Conservation (phyloP, 306 rosid species). For the Quercus wislizeni region DNA sequence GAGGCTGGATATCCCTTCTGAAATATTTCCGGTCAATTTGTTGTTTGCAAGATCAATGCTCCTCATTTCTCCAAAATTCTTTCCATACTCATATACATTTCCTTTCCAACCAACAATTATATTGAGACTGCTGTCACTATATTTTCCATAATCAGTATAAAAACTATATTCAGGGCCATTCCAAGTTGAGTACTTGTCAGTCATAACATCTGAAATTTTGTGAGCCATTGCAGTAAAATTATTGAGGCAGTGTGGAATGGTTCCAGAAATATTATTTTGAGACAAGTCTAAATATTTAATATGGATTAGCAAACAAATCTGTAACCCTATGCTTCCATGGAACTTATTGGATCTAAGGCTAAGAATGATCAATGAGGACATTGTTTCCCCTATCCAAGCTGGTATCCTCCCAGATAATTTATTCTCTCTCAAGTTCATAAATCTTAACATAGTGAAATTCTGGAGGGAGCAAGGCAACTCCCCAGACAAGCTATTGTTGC, state of each 20-base stretch:
- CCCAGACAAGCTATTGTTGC: conserved; percentile 8
- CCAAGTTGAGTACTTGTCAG: no score
- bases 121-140: no score
- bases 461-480: conserved; percentile 20
- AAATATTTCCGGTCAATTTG: conserved; percentile 18
- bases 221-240: conserved; percentile 16
- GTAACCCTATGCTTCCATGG: conserved; percentile 8
- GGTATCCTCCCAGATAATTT: conserved; percentile 24
- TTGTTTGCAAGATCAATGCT: conserved; percentile 34
- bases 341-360: conserved; percentile 7
- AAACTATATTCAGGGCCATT: no score
- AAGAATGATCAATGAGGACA: not conserved
- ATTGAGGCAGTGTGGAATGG: conserved; percentile 1
- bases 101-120: conserved; percentile 24
- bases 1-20: conserved; percentile 13
- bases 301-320: not conserved
- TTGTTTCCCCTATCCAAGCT: conserved; percentile 17
- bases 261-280: not conserved
- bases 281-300: conserved; percentile 14
- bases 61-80: conserved; percentile 10
- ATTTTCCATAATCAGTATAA: no score
- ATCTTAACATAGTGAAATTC: conserved; percentile 9
- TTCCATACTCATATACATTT: not conserved
- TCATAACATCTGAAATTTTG: not conserved
- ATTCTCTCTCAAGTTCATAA: conserved; percentile 21